These are phyloP conservation scores for Colletotrichum tanaceti DNA, from an alignment of 2,329 filamentous ascomycete species.

Conservation along the genomic window DNA sequence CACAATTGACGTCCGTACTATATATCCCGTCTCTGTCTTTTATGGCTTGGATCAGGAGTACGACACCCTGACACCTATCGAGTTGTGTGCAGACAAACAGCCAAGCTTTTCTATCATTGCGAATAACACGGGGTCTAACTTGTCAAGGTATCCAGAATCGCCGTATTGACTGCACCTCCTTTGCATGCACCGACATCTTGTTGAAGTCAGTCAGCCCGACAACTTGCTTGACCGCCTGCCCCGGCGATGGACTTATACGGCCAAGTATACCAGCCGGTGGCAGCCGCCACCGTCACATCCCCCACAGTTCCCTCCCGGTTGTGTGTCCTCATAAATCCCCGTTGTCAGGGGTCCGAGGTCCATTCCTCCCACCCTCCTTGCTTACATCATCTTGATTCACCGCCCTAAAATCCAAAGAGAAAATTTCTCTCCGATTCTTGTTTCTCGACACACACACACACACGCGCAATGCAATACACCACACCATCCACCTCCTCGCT, in stretches of 20 bases:
- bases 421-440: not conserved
- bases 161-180: not conserved
- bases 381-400: not conserved
- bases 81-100: no score
- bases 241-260: slow-evolving; percentile 13
- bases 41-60: no score
- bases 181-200: not conserved
- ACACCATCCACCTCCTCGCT: not conserved
- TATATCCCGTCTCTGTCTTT: no score
- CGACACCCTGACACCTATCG: no score
- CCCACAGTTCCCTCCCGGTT: not conserved
- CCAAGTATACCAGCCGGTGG: not conserved
- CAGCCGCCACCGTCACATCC: not conserved
- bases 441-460: not conserved
- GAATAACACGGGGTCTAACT: no score
- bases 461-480: no score
- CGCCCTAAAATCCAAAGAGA: slow-evolving; percentile 9
- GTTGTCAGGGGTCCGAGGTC: not conserved
- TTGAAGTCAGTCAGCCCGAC: not conserved
- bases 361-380: not conserved
- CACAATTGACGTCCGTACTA: no score
- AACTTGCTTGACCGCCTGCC: not conserved
- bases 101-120: no score
- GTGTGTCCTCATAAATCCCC: not conserved
- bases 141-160: not conserved